These are phyloP conservation scores for Adansonia grandidieri DNA, from an alignment of 441 rosid species.

Conservation along the genomic window DNA sequence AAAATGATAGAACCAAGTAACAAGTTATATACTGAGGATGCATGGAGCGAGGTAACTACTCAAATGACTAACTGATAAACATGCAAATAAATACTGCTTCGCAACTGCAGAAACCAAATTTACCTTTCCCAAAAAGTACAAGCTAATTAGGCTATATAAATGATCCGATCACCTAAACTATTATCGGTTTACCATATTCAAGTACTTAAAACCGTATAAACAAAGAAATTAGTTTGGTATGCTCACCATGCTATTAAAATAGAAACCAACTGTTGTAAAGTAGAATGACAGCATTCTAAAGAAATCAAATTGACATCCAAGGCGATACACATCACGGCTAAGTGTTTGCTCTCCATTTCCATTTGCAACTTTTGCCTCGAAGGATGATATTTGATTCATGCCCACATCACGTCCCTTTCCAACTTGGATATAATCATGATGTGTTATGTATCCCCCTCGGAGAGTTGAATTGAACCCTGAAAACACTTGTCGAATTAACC, in stretches of 20 bases:
- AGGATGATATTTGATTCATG: slow-evolving; percentile 88
- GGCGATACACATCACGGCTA: slow-evolving; percentile 93
- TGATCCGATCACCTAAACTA: neutral
- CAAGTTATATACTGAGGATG: neutral
- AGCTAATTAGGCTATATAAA: slow-evolving; percentile 5
- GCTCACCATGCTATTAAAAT: slow-evolving; percentile 94
- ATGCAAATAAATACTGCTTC: slow-evolving; percentile 17
- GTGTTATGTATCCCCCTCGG: slow-evolving; percentile 92
- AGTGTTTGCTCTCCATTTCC: slow-evolving; percentile 99
- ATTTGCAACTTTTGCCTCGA: slow-evolving; percentile 98
- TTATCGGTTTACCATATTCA: slow-evolving; percentile 20
- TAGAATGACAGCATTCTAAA: slow-evolving; percentile 98
- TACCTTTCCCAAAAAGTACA: neutral
- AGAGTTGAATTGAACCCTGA: slow-evolving; percentile 90
- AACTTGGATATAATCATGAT: slow-evolving; percentile 97
- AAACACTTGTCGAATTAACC: slow-evolving; percentile 36
- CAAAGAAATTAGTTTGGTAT: slow-evolving; percentile 20
- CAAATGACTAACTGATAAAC: slow-evolving; percentile 7
- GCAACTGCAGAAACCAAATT: slow-evolving; percentile 21
- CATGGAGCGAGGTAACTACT: slow-evolving; percentile 3
- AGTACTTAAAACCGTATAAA: slow-evolving; percentile 1
- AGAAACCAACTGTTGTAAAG: slow-evolving; percentile 97
- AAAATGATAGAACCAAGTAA: slow-evolving; percentile 11
- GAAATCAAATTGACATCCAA: slow-evolving; percentile 93
- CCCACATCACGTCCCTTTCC: slow-evolving; percentile 99